Evolutionary conservation across 345 rosid genomes (phyloP), one percentile per base, ranked within the genome.

Genomic region (Sisymbrium irio): DNA sequence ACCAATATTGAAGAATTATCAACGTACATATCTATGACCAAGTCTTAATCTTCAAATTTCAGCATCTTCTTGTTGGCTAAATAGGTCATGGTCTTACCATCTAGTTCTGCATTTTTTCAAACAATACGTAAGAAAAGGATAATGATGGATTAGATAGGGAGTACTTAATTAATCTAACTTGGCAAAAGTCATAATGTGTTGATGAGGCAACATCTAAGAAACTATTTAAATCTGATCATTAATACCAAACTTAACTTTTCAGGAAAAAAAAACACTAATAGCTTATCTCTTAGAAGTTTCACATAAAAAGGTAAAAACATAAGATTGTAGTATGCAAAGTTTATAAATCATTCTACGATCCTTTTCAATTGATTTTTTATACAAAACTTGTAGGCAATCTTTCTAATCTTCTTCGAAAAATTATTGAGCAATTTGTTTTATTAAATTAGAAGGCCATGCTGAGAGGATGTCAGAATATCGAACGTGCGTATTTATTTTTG

Each of bases 11-110:
- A 74, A 47, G 33, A 74, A 66, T 28, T 58, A 73, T 73, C 71
- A 65, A 54, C 27, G 4, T 11, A 3, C 30, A 0, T 25, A 55
- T 73, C 32, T 32, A 15, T 35, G 77, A 73, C 66, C 51, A 73
- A 73, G 77, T 73, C 65, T 55, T 64, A 27, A 64, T 64, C 57
- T 73, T 44, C n/a, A 54, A 42, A 51, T 41, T 63, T 63, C 76
- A 51, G 20, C 22, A 72, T 72, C 53, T 22, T 71, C 59, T 37
- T 15, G 60, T 15, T 36, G 49, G 32, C 67, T 35, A 60, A 14
- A 60, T 25, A 50, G 53, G 53, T 71, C 42, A 37, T 30, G 51
- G 76, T 72, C 76, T 62, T 25, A 62, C 36, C 55, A 32, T 51
- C 36, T 72, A 56, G 57, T 17, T 41, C 56, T 64, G 18, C 63